Percentiles rank a stretch among this genome's conserved stretches.
Evolutionary conservation across 768 basidiomycete genomes (phyloP).

Genomic region (Auriscalpium vulgare): DNA sequence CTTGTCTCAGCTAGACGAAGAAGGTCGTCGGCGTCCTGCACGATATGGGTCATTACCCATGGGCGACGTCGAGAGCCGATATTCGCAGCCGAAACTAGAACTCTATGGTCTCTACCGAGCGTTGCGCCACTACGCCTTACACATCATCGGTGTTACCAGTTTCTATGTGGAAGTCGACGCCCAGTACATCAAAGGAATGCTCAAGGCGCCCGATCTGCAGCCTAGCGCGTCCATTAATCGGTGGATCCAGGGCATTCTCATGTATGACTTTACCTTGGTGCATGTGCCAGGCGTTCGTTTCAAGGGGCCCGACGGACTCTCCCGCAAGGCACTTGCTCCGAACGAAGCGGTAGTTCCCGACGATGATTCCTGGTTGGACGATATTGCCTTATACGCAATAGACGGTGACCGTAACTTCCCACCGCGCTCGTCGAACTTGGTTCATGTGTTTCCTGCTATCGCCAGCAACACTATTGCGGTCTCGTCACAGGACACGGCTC

Average conservation of each 20-base stretch:
- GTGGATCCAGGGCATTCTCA: slow-evolving; percentile 33
- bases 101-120: slow-evolving; percentile 14
- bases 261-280: slow-evolving; percentile 28
- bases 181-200: slow-evolving; percentile 31
- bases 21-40: slow-evolving; percentile 17
- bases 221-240: slow-evolving; percentile 31
- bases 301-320: slow-evolving; percentile 26
- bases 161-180: slow-evolving; percentile 30
- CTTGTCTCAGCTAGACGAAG: slow-evolving; percentile 15
- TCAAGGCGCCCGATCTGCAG: slow-evolving; percentile 30
- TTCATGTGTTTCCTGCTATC: too few species aligned
- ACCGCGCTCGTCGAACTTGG: too few species aligned
- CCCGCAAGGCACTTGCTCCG: slow-evolving; percentile 1
- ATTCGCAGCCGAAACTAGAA: slow-evolving; percentile 17
- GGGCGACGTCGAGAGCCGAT: slow-evolving; percentile 16
- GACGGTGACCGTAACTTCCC: background rate
- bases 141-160: slow-evolving; percentile 23
- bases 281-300: slow-evolving; percentile 27
- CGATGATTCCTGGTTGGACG: background rate
- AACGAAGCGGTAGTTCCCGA: background rate
- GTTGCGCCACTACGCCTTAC: slow-evolving; percentile 10
- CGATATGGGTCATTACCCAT: slow-evolving; percentile 30
- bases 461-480: too few species aligned
- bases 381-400: background rate
- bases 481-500: too few species aligned